phyloP scores from a whole-genome alignment of 164 flowering plant species.

The Macadamia tetraphylla region DNA sequence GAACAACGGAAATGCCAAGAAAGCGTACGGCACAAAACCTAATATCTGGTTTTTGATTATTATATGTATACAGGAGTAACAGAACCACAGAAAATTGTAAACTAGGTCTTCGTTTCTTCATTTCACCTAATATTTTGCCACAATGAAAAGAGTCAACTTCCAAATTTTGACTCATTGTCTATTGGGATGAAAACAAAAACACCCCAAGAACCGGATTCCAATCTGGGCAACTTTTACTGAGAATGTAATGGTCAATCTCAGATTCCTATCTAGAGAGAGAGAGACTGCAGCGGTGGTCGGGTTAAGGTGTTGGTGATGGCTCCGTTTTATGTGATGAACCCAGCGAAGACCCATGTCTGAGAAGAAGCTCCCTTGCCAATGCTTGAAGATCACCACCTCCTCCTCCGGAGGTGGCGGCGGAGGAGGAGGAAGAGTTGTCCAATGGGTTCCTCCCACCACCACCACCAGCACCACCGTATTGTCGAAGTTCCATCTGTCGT shows the following conservation, averaged over 20 bases:
- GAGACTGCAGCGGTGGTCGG: not conserved
- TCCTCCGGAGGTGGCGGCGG: no score
- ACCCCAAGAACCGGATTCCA: not conserved
- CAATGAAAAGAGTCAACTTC: not conserved
- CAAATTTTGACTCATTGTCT: not conserved
- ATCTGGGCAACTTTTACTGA: not conserved
- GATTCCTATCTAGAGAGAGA: constrained; percentile 15
- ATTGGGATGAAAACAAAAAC: not conserved
- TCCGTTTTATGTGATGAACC: constrained; percentile 23
- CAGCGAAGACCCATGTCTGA: constrained; percentile 38
- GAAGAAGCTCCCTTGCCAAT: constrained; percentile 55
- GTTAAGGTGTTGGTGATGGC: constrained; percentile 30
- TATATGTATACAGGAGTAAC: no score
- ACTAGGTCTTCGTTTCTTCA: not conserved
- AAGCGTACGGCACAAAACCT: no score
- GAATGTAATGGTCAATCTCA: constrained; percentile 17
- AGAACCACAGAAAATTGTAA: not conserved
- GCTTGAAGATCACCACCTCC: constrained; percentile 48
- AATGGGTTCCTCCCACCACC: constrained; percentile 15
- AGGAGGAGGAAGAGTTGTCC: constrained; percentile 7
- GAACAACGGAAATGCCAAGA: no score
- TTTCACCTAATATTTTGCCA: not conserved
- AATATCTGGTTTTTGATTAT: no score
- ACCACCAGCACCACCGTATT: constrained; percentile 4
- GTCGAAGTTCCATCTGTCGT: constrained; percentile 28